Conservation (phyloP, 2,329 filamentous ascomycete genomes). For the Pseudomassariella vexata region DNA sequence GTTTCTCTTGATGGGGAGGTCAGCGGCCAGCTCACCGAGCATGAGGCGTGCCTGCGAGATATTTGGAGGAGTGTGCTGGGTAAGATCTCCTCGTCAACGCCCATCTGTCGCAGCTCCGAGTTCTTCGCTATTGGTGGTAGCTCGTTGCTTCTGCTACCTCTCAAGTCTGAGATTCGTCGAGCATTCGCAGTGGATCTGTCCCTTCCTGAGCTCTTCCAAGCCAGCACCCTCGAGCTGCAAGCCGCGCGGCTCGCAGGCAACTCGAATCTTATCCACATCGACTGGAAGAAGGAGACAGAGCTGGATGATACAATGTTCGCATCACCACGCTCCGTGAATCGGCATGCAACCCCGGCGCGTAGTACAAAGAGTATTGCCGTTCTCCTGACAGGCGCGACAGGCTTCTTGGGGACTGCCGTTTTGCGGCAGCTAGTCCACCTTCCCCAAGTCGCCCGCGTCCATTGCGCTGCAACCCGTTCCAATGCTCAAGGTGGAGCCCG, state of each 20-base stretch:
- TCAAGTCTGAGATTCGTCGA: not conserved
- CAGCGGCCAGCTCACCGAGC: not conserved
- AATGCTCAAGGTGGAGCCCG: too few species aligned
- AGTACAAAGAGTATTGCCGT: not conserved
- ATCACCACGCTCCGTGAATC: too few species aligned
- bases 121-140: conserved; percentile 2
- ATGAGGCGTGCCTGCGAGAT: not conserved
- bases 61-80: not conserved
- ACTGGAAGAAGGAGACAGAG: not conserved
- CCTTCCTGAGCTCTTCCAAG: not conserved
- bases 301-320: too few species aligned
- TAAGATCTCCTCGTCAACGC: not conserved
- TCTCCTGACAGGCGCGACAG: not conserved
- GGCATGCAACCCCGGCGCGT: not conserved
- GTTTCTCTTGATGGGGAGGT: too few species aligned
- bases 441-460: not conserved
- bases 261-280: not conserved
- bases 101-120: not conserved
- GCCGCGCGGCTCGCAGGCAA: not conserved
- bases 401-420: not conserved
- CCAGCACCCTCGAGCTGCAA: not conserved
- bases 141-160: not conserved
- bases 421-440: not conserved
- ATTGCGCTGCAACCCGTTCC: not conserved
- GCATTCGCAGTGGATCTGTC: not conserved